Evolutionary conservation across 1,284 basidiomycete species (phyloP).

Genomic region (Pseudozyma thailandica): DNA sequence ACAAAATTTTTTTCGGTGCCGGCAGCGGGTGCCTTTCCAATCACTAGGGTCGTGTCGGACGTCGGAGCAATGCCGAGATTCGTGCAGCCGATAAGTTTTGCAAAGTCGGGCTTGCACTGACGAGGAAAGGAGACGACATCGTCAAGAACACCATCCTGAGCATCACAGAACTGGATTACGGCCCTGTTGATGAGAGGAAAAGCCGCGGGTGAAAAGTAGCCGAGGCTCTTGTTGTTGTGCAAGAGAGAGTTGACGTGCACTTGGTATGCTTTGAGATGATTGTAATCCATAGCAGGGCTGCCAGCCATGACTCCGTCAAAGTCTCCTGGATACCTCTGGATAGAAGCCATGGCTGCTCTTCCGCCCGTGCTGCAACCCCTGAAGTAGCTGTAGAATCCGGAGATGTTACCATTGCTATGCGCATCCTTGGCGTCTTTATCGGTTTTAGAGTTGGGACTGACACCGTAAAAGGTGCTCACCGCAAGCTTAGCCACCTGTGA

Average conservation of each 20-base stretch:
- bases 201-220: conserved; percentile 23
- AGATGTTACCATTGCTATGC: background rate
- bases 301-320: conserved; percentile 53
- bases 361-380: conserved; percentile 53
- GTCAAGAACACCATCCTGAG: conserved; percentile 43
- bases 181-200: conserved; percentile 37
- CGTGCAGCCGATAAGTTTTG: conserved; percentile 24
- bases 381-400: conserved; percentile 44
- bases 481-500: conserved; percentile 32
- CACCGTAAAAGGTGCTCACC: conserved; percentile 43
- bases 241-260: conserved; percentile 46
- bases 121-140: conserved; percentile 33
- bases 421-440: background rate
- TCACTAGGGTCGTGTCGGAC: background rate
- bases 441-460: background rate
- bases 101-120: conserved; percentile 37
- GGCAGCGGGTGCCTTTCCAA: background rate
- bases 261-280: conserved; percentile 48
- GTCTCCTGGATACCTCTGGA: conserved; percentile 40
- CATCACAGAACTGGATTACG: conserved; percentile 42
- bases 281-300: conserved; percentile 44
- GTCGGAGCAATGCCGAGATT: conserved; percentile 7
- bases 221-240: conserved; percentile 13
- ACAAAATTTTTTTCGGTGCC: background rate
- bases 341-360: conserved; percentile 38